Conservation (phyloP, 495 filamentous ascomycete species). For the Zalerion maritima region DNA sequence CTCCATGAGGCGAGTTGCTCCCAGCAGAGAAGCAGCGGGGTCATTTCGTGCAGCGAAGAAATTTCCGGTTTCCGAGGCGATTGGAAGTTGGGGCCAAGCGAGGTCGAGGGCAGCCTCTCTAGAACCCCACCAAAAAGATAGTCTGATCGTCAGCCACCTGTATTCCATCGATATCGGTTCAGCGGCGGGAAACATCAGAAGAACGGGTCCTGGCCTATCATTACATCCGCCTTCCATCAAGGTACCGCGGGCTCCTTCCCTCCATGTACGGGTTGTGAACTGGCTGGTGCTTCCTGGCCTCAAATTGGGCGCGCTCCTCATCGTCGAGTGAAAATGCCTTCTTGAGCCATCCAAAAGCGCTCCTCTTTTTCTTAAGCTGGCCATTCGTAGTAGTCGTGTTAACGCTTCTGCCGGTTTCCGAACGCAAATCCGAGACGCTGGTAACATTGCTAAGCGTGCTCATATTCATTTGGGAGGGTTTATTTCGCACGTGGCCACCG, state of each 20-base stretch:
- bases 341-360: constrained; percentile 44
- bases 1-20: too few relatives aligned
- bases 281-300: constrained; percentile 26
- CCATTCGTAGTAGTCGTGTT: constrained; percentile 7
- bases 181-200: too few relatives aligned
- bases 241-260: constrained; percentile 22
- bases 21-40: too few relatives aligned
- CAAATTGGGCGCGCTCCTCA: constrained; percentile 38
- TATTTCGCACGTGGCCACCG: constrained; percentile 19
- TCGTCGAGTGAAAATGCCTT: constrained; percentile 43
- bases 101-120: too few relatives aligned
- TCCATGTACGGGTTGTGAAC: constrained; percentile 26
- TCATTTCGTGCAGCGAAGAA: too few relatives aligned
- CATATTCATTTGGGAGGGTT: constrained; percentile 37
- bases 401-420: constrained; percentile 9
- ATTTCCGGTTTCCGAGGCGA: too few relatives aligned
- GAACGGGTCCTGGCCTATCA: too few relatives aligned
- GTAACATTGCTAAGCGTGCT: constrained; percentile 32
- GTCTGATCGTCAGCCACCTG: too few relatives aligned
- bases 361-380: constrained; percentile 41
- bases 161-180: too few relatives aligned
- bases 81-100: too few relatives aligned
- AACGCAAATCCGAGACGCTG: too few relatives aligned
- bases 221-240: constrained; percentile 28
- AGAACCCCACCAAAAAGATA: too few relatives aligned